A percentile compares a stretch with the other conserved stretches of the same genome.
These are phyloP conservation scores for Rhodosporidiobolus sp. DNA, from an alignment of 768 basidiomycete species.

Conservation along the genomic window DNA sequence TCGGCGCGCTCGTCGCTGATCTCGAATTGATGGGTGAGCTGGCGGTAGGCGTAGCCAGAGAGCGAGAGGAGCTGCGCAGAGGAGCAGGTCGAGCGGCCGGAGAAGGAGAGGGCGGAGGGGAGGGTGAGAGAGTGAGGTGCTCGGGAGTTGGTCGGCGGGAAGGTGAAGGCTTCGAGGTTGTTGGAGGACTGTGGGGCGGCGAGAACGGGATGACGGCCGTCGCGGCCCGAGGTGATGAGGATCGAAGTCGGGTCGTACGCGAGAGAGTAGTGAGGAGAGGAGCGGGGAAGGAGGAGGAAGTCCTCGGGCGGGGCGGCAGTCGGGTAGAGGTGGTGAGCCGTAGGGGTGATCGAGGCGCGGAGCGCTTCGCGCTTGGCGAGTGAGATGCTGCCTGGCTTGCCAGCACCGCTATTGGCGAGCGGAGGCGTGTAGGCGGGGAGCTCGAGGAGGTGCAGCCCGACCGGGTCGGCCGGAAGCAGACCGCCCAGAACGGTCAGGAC, in stretches of 20 bases:
- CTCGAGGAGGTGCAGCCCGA: slow-evolving; percentile 66
- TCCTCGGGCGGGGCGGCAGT: slow-evolving; percentile 67
- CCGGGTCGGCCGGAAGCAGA: slow-evolving; percentile 55
- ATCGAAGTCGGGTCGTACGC: slow-evolving; percentile 68
- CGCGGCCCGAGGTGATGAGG: slow-evolving; percentile 60
- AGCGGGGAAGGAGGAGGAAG: slow-evolving; percentile 69
- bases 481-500: slow-evolving; percentile 77
- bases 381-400: slow-evolving; percentile 31
- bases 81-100: slow-evolving; percentile 31
- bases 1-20: background rate
- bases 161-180: slow-evolving; percentile 63
- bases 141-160: slow-evolving; percentile 60
- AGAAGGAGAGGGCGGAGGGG: slow-evolving; percentile 34
- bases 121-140: slow-evolving; percentile 39
- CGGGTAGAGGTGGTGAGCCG: slow-evolving; percentile 54
- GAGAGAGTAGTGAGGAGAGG: slow-evolving; percentile 66
- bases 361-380: slow-evolving; percentile 60
- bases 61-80: slow-evolving; percentile 5
- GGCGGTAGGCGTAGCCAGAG: slow-evolving; percentile 17
- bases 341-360: slow-evolving; percentile 55
- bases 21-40: slow-evolving; percentile 32
- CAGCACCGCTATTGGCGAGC: background rate
- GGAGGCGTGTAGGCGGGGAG: slow-evolving; percentile 56
- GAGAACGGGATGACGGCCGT: slow-evolving; percentile 45
- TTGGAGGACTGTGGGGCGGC: slow-evolving; percentile 51